These are phyloP conservation scores for Bacterosira constricta DNA, from an alignment of 108 stramenopile species.

Conservation along the genomic window DNA sequence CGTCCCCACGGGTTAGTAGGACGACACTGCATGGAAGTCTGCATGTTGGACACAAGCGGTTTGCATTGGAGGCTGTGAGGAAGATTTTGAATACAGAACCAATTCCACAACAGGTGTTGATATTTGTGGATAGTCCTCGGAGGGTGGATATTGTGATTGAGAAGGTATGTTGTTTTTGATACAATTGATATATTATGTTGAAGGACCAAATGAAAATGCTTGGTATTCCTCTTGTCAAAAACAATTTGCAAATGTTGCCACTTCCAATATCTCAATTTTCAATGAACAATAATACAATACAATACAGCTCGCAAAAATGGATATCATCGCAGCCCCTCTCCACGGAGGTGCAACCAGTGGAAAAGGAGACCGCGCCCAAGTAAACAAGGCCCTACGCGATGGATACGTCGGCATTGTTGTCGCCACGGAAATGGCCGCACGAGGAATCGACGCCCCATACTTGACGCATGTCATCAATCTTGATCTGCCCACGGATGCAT, in stretches of 20 bases:
- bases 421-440: conserved; percentile 87
- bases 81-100: conserved; percentile 86
- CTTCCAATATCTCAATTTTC: too few relatives aligned
- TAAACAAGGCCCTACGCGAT: conserved; percentile 80
- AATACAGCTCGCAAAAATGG: conserved; percentile 60
- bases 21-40: conserved; percentile 85
- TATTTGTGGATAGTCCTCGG: conserved; percentile 83
- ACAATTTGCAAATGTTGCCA: too few relatives aligned
- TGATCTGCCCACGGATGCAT: conserved; percentile 90
- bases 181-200: too few relatives aligned
- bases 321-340: conserved; percentile 83
- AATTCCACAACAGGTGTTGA: conserved; percentile 82
- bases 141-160: conserved; percentile 83
- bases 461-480: conserved; percentile 89
- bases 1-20: conserved; percentile 63
- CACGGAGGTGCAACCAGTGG: conserved; percentile 76
- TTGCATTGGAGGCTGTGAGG: conserved; percentile 79
- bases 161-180: conserved; percentile 49
- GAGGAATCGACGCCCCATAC: conserved; percentile 87
- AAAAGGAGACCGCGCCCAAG: conserved; percentile 88
- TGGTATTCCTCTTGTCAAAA: too few relatives aligned
- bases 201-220: too few relatives aligned
- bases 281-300: too few relatives aligned
- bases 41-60: conserved; percentile 72
- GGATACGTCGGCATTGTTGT: conserved; percentile 89